These are phyloP conservation scores for Vitis cinerea DNA, from an alignment of 164 flowering plant genomes.

Conservation along the genomic window DNA sequence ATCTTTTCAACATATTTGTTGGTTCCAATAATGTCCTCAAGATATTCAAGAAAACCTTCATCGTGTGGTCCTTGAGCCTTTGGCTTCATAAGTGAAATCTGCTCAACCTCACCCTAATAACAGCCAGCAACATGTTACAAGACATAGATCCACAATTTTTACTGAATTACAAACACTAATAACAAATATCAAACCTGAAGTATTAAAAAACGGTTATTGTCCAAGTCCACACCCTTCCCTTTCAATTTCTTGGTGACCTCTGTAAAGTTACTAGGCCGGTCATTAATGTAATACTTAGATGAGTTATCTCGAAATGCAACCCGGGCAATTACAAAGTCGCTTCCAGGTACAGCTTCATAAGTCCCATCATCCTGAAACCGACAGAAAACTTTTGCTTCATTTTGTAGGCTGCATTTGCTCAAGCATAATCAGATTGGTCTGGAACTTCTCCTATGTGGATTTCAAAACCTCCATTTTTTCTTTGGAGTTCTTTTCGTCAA, in stretches of 20 bases:
- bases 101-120: constrained; percentile 96
- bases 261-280: constrained; percentile 77
- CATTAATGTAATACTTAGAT: constrained; percentile 87
- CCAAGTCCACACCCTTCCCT: constrained; percentile 95
- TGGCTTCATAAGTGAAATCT: constrained; percentile 97
- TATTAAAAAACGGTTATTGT: constrained; percentile 92
- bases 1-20: constrained; percentile 90
- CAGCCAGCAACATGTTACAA: constrained; percentile 1
- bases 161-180: constrained; percentile 4
- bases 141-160: not conserved
- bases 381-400: not conserved
- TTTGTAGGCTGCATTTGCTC: too few relatives aligned
- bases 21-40: constrained; percentile 97
- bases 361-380: constrained; percentile 69
- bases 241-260: constrained; percentile 86
- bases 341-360: constrained; percentile 81
- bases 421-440: too few relatives aligned
- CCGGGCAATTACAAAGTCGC: constrained; percentile 81
- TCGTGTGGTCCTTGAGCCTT: constrained; percentile 95
- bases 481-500: not conserved
- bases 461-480: too few relatives aligned
- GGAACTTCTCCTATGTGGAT: too few relatives aligned
- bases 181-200: constrained; percentile 63
- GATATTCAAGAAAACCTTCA: constrained; percentile 96
- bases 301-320: constrained; percentile 88